Base-by-base conservation (phyloP, 176 grass and related monocot species). In the Secale cereale region DNA sequence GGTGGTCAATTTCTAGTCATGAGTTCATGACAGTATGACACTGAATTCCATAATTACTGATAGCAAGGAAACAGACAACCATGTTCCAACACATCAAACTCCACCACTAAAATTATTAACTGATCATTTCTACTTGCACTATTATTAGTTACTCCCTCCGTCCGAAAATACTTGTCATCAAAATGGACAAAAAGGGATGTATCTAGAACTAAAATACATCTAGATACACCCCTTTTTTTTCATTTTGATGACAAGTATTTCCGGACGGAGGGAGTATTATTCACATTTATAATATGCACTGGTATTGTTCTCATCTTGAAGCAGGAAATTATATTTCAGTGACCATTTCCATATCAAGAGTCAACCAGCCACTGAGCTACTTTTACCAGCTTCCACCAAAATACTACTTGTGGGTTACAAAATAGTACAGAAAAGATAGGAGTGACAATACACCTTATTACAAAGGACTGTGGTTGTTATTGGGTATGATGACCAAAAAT, bases 401-500 rank as follows among this genome's bases (percentile, higher is more conserved):
- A 81, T 67, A 33, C n/a, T 6, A 30, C 28, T 2, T 4, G 0
- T 16, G 11, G 13, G 10, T 25, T 79, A 79, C 10, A 54, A 46
- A 80, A 41, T 10, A 33, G n/a, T 70, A 59, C 66, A 69, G 76
- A 78, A 9, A 70, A 9, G 4, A 40, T 67, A 43, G 31, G 25
- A 26, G 22, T 82, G 28, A 29, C 74, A 73, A n/a, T 78, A 72
- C 91, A 95, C 95, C 93, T 98, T 98, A 85, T 93, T 95, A 88
- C 90, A 93, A 33, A 98, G 95, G 26, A 88, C 78, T 27, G 82
- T 22, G 57, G 89, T 93, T 52, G 95, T 89, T 62, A 98, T 90
- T 66, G 95, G 95, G 86, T 95, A 95, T 8, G 93, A 98, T 57
- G 95, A 98, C 95, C 95, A 98, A 88, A 98, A 98, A 84, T 98